Percentiles rank a stretch among this genome's conserved stretches.
phyloP scores from a whole-genome alignment of 73 alveolate genomes.

The Paramecium tetraurelia region DNA sequence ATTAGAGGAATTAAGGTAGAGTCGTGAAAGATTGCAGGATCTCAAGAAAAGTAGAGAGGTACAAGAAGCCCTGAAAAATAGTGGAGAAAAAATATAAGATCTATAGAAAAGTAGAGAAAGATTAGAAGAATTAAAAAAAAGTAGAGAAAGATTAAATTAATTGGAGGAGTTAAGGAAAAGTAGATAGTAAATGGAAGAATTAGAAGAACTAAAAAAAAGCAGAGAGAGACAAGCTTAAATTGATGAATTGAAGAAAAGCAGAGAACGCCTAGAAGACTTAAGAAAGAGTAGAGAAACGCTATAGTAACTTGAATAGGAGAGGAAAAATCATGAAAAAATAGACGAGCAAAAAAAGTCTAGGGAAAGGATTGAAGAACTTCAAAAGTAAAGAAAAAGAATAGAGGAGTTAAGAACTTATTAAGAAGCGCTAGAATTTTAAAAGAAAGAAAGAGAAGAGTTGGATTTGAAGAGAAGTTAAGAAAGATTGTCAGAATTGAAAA shows the following conservation, averaged over 20 bases:
- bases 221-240: neutral
- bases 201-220: neutral
- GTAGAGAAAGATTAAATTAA: neutral
- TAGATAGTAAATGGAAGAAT: neutral
- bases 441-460: neutral
- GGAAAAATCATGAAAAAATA: conserved; percentile 1
- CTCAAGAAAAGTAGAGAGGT: neutral
- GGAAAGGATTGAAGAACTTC: conserved; percentile 2
- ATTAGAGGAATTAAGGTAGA: neutral
- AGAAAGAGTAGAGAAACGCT: conserved; percentile 17
- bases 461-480: conserved; percentile 22
- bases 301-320: neutral
- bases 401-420: neutral
- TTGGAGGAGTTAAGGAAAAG: neutral
- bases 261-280: neutral
- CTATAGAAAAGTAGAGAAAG: neutral
- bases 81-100: neutral
- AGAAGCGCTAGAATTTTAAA: neutral
- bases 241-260: neutral
- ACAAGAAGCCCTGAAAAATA: neutral
- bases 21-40: conserved; percentile 39
- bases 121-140: neutral
- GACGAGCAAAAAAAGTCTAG: neutral
- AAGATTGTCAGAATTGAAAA: neutral
- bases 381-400: conserved; percentile 9